A percentile compares a stretch with the other conserved stretches of the same genome.
These are phyloP conservation scores for Entonaema liquescens DNA, from an alignment of 495 filamentous ascomycete species.

Conservation along the genomic window DNA sequence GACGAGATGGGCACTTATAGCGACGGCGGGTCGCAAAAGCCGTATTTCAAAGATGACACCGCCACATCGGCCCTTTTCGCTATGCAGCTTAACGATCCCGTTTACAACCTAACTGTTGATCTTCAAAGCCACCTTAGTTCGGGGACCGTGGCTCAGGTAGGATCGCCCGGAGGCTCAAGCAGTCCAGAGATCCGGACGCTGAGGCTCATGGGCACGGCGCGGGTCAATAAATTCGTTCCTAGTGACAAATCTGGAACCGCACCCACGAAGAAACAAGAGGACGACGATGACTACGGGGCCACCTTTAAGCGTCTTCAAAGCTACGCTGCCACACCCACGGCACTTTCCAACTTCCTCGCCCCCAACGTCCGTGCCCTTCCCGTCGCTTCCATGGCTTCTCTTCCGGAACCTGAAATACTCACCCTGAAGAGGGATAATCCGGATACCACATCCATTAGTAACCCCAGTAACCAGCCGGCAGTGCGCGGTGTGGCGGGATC, in stretches of 20 bases:
- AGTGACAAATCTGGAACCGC: neutral
- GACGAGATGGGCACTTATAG: neutral
- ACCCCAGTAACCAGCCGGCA: neutral
- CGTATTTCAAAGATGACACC: conserved; percentile 13
- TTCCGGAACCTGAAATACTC: neutral
- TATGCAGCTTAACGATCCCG: conserved; percentile 44
- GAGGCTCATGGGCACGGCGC: neutral
- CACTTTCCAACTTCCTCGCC: neutral
- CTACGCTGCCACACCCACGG: neutral
- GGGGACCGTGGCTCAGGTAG: neutral
- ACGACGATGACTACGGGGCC: neutral
- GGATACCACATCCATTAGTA: neutral
- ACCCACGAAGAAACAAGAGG: neutral
- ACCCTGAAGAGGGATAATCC: neutral
- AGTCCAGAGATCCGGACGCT: neutral
- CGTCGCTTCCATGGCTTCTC: neutral
- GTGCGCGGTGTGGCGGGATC: neutral
- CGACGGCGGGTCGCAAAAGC: neutral
- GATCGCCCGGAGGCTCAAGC: conserved; percentile 3
- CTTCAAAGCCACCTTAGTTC: conserved; percentile 3
- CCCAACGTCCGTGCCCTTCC: neutral
- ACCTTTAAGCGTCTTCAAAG: neutral
- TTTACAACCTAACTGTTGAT: conserved; percentile 22
- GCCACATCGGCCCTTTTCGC: conserved; percentile 43
- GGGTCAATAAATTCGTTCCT: neutral